Conservation (phyloP, 345 rosid species). For the Microcos paniculata region DNA sequence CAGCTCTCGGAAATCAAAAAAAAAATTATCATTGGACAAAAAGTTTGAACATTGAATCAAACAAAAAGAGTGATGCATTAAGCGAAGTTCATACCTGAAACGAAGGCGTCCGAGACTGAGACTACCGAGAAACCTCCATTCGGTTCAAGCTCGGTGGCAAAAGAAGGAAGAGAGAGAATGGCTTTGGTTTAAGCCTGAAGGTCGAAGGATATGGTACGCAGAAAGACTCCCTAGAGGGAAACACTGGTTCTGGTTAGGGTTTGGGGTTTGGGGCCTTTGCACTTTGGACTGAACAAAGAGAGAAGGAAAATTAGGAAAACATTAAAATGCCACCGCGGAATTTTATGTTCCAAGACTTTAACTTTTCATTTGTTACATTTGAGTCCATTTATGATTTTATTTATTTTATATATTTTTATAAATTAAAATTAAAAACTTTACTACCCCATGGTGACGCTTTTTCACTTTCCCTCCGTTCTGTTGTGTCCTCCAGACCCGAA, state of each 20-base stretch:
- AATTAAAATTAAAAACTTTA: too few species aligned
- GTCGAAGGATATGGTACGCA: neutral
- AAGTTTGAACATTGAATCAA: neutral
- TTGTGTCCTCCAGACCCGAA: neutral
- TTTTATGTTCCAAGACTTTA: neutral
- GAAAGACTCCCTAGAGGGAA: neutral
- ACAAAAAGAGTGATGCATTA: neutral
- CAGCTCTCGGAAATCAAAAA: too few species aligned
- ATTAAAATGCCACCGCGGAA: neutral
- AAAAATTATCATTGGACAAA: neutral
- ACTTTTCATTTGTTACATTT: neutral
- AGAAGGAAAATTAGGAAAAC: neutral
- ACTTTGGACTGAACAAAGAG: neutral
- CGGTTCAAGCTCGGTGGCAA: neutral
- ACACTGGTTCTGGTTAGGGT: neutral
- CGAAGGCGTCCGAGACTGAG: neutral
- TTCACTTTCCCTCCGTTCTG: neutral
- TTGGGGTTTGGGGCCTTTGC: neutral
- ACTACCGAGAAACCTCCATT: neutral
- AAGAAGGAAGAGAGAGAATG: neutral
- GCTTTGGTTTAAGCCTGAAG: neutral
- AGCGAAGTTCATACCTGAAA: neutral
- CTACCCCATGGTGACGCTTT: too few species aligned
- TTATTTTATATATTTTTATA: too few species aligned
- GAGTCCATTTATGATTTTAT: neutral